phyloP scores from a whole-genome alignment of 805 yeast genomes.

The Lipomyces lipofer region DNA sequence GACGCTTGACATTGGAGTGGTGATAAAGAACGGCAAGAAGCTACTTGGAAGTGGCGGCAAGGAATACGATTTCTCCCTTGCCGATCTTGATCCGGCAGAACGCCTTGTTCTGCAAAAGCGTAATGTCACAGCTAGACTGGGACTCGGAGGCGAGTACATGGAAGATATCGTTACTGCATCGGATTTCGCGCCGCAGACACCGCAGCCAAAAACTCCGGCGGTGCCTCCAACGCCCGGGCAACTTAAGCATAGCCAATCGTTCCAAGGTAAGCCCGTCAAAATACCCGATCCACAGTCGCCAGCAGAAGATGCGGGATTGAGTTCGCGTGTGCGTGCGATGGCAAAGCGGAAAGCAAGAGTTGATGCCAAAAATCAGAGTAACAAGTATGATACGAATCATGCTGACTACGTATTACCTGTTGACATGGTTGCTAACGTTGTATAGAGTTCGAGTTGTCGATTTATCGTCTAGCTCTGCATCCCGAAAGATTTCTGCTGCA shows the following conservation, averaged over 20 bases:
- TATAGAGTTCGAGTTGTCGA: slow-evolving; percentile 26
- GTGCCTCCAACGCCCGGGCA: slow-evolving; percentile 8
- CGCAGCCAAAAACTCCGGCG: slow-evolving; percentile 10
- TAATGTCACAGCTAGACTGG: slow-evolving; percentile 46
- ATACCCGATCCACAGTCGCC: slow-evolving; percentile 13
- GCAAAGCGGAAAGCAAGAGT: slow-evolving; percentile 66
- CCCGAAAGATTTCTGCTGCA: slow-evolving; percentile 25
- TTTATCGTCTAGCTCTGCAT: slow-evolving; percentile 37
- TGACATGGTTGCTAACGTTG: not conserved
- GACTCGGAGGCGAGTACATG: slow-evolving; percentile 46
- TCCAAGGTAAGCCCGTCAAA: slow-evolving; percentile 13
- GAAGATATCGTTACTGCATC: slow-evolving; percentile 36
- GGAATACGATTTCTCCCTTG: slow-evolving; percentile 44
- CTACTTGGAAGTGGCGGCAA: slow-evolving; percentile 66
- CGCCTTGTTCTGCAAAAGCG: slow-evolving; percentile 54
- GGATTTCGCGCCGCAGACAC: slow-evolving; percentile 26
- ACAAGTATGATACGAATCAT: too few relatives aligned
- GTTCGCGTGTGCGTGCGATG: slow-evolving; percentile 81
- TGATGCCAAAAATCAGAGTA: slow-evolving; percentile 26
- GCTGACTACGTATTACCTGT: too few relatives aligned
- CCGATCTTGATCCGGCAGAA: slow-evolving; percentile 47
- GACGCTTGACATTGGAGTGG: slow-evolving; percentile 41
- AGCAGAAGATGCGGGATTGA: slow-evolving; percentile 44
- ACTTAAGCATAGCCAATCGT: slow-evolving; percentile 3
- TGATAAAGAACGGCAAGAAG: slow-evolving; percentile 46